A percentile compares a stretch with the other conserved stretches of the same genome.
phyloP scores from a whole-genome alignment of 805 yeast genomes.

The Kluyveromyces dobzhanskii region DNA sequence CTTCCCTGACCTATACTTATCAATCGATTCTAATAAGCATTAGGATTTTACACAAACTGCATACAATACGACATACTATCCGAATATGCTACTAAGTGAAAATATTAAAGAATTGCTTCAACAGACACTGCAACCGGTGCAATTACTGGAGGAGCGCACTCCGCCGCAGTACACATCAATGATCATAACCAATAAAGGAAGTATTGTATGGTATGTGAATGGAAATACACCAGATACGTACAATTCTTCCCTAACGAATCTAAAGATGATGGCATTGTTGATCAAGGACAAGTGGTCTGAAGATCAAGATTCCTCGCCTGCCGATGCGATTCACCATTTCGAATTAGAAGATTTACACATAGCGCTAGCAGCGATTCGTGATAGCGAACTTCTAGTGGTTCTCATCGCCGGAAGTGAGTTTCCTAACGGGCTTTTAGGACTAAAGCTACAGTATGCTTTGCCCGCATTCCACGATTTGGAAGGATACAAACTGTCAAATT shows the following conservation, averaged over 20 bases:
- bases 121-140: constrained; percentile 15
- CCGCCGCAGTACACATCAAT: constrained; percentile 22
- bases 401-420: constrained; percentile 18
- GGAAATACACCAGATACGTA: constrained; percentile 9
- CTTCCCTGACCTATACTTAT: too few species aligned
- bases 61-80: too few species aligned
- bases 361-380: constrained; percentile 23
- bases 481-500: constrained; percentile 17
- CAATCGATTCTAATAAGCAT: too few species aligned
- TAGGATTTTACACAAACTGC: too few species aligned
- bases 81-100: constrained; percentile 17
- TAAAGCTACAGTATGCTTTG: constrained; percentile 23
- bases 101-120: constrained; percentile 17
- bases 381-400: constrained; percentile 22
- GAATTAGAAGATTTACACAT: constrained; percentile 28
- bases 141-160: constrained; percentile 1
- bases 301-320: constrained; percentile 12
- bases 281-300: constrained; percentile 28
- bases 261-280: constrained; percentile 27
- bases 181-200: constrained; percentile 22
- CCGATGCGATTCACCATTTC: constrained; percentile 19
- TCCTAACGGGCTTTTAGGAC: constrained; percentile 26
- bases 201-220: constrained; percentile 22
- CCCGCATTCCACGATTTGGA: constrained; percentile 16
- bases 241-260: constrained; percentile 17